Percentiles rank a stretch among this genome's conserved stretches.
These are phyloP conservation scores for Phytophthora agathidicida DNA, from an alignment of 352 stramenopile species.

Conservation along the genomic window DNA sequence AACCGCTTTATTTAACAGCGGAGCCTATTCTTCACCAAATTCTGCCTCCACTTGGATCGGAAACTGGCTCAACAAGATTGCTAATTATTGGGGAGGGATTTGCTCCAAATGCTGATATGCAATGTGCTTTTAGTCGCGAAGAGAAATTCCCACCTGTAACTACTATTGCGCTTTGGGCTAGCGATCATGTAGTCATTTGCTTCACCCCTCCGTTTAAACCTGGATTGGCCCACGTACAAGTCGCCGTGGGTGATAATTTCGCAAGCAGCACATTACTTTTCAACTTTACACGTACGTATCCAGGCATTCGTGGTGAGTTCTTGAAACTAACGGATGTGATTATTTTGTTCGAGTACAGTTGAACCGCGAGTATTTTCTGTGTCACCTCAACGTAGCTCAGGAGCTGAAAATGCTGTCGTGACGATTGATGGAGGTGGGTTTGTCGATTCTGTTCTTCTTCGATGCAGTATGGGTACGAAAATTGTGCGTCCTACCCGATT, in stretches of 20 bases:
- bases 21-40: conserved; percentile 34
- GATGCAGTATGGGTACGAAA: conserved; percentile 28
- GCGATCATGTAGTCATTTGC: conserved; percentile 26
- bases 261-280: conserved; percentile 28
- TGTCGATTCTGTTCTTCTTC: conserved; percentile 29
- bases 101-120: conserved; percentile 9
- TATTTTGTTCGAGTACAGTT: conserved; percentile 21
- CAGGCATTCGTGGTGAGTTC: not conserved
- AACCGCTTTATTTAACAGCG: conserved; percentile 18
- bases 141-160: not conserved
- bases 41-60: conserved; percentile 36
- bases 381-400: conserved; percentile 24
- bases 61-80: conserved; percentile 36
- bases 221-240: conserved; percentile 16
- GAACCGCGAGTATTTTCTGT: conserved; percentile 31
- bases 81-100: conserved; percentile 39
- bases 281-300: conserved; percentile 29
- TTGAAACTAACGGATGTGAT: not conserved
- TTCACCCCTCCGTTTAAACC: conserved; percentile 26
- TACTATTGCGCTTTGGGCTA: conserved; percentile 30
- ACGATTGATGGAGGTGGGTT: conserved; percentile 34
- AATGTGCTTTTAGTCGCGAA: conserved; percentile 25
- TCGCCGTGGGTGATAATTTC: conserved; percentile 18
- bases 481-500: conserved; percentile 13
- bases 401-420: conserved; percentile 10